Percentiles rank a stretch among this genome's conserved stretches.
These are phyloP conservation scores for Corchorus olitorius DNA, from an alignment of 345 rosid genomes.

Conservation along the genomic window DNA sequence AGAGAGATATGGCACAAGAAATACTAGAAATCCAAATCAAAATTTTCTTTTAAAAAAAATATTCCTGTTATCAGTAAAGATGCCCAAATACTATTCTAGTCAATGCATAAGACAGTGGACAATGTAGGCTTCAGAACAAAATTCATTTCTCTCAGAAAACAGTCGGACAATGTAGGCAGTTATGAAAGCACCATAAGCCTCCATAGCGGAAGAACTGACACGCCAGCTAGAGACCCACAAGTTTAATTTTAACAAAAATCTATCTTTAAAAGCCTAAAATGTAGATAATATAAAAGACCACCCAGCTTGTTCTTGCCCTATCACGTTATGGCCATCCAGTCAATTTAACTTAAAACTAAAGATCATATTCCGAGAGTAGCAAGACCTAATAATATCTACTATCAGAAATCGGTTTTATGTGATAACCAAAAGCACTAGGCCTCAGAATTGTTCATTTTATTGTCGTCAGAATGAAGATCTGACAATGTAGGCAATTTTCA, in stretches of 20 bases:
- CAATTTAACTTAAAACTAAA: background rate
- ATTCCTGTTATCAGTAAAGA: background rate
- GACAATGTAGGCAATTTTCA: constrained; percentile 15
- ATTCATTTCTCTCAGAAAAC: background rate
- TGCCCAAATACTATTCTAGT: background rate
- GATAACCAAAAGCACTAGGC: background rate
- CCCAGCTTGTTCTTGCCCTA: background rate
- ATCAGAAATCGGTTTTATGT: background rate
- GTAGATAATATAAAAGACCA: background rate
- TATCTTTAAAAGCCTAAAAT: background rate
- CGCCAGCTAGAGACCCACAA: background rate
- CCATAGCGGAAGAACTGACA: background rate
- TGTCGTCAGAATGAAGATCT: background rate
- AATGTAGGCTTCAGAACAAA: background rate
- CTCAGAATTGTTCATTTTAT: background rate
- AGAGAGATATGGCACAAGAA: background rate
- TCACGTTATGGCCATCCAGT: background rate
- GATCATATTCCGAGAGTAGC: no score
- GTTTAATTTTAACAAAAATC: background rate
- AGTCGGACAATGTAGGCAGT: constrained; percentile 5
- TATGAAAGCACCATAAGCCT: background rate
- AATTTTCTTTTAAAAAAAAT: background rate
- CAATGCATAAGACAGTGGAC: background rate
- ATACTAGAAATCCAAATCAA: background rate
- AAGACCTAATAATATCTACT: background rate